Conservation (phyloP, 139 green algal species). For the Volvox africanus region DNA sequence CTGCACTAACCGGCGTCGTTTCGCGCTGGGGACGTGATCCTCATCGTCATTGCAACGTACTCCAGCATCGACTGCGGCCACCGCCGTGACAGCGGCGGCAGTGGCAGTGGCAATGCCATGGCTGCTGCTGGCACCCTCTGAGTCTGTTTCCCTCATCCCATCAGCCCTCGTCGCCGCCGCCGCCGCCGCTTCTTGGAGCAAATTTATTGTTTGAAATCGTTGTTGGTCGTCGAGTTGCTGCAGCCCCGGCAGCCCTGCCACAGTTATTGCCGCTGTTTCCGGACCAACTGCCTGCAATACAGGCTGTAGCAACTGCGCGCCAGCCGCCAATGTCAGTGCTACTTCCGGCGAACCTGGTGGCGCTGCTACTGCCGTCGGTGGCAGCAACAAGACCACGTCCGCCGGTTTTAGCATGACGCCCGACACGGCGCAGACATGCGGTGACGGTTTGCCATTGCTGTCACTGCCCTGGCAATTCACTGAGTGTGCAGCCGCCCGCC, state of each 20-base stretch:
- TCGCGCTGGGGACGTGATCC: not conserved
- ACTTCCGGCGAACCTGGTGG: not conserved
- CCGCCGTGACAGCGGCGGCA: not conserved
- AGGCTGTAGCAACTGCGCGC: not conserved
- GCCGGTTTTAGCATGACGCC: not conserved
- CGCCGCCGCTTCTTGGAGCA: not conserved
- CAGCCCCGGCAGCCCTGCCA: not conserved
- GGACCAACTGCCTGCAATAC: not conserved
- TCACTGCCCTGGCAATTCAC: not conserved
- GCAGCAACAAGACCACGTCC: slow-evolving; percentile 16
- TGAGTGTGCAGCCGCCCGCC: no score
- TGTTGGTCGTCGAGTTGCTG: not conserved
- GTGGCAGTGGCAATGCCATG: no score
- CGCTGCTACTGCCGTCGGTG: not conserved
- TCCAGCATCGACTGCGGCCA: not conserved
- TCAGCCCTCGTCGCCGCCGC: not conserved
- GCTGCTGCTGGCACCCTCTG: not conserved
- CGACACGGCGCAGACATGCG: not conserved
- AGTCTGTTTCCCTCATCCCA: not conserved
- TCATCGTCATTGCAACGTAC: not conserved
- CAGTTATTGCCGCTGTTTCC: not conserved
- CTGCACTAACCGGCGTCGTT: not conserved
- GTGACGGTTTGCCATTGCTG: no score
- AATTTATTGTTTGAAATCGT: not conserved
- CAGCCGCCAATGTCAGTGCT: not conserved